Evolutionary conservation across 768 basidiomycete genomes (phyloP).

Genomic region (Hypholoma fasciculare): DNA sequence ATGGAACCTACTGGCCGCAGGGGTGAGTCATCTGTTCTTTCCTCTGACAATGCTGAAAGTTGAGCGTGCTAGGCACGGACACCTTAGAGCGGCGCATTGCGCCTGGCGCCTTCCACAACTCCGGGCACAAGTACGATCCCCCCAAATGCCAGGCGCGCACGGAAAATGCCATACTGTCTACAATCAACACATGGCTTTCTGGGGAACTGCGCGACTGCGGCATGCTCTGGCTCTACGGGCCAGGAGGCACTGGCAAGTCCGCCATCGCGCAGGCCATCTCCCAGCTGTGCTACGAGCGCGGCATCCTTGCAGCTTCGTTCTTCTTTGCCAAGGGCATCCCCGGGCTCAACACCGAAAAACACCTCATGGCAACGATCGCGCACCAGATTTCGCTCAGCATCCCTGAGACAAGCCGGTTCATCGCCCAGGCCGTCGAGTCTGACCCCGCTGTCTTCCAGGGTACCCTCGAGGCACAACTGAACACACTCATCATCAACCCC

Average conservation of each 20-base stretch:
- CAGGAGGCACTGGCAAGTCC: conserved; percentile 24
- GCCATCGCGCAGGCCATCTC: conserved; percentile 24
- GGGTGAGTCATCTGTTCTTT: no score
- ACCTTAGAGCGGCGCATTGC: conserved; percentile 26
- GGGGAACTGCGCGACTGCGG: conserved; percentile 19
- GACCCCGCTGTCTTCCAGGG: conserved; percentile 25
- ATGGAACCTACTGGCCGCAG: background rate
- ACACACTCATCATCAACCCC: conserved; percentile 24
- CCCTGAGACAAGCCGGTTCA: conserved; percentile 22
- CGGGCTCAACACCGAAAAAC: conserved; percentile 26
- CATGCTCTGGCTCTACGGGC: conserved; percentile 28
- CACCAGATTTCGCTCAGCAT: conserved; percentile 25
- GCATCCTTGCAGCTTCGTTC: conserved; percentile 23
- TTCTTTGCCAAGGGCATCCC: conserved; percentile 22
- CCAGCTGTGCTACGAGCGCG: conserved; percentile 19
- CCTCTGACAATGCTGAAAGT: no score
- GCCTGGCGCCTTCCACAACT: conserved; percentile 26
- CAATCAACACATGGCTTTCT: conserved; percentile 20
- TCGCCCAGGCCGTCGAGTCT: conserved; percentile 24
- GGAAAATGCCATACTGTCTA: conserved; percentile 16
- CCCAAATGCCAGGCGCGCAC: conserved; percentile 25
- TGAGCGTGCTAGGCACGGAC: conserved; percentile 18
- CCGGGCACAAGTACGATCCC: conserved; percentile 21
- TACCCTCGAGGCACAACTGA: conserved; percentile 25
- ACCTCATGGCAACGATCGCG: conserved; percentile 27